Percentiles rank a stretch among this genome's conserved stretches.
phyloP scores from a whole-genome alignment of 257 asterid genomes.

The Orobanche coerulescens region DNA sequence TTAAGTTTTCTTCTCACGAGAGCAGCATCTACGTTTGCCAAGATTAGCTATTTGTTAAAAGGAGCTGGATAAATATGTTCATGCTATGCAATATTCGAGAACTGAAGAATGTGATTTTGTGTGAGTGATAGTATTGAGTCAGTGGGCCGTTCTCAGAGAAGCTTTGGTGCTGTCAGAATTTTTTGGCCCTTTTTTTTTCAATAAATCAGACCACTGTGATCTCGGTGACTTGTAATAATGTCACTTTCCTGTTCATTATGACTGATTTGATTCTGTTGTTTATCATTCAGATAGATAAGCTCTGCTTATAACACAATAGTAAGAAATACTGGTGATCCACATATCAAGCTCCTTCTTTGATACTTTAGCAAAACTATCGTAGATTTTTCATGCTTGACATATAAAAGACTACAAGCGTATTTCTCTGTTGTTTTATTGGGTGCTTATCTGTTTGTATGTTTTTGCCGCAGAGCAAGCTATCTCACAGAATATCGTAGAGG shows the following conservation, averaged over 20 bases:
- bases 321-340: neutral
- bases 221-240: neutral
- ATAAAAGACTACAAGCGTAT: neutral
- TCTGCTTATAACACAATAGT: neutral
- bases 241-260: neutral
- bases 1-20: neutral
- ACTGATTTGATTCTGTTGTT: neutral
- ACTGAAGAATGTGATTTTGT: neutral
- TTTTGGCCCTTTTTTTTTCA: too few species aligned
- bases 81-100: conserved; percentile 4
- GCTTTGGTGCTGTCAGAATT: too few species aligned
- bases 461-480: conserved; percentile 35
- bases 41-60: neutral
- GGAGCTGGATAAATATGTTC: neutral
- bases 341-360: neutral
- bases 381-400: neutral
- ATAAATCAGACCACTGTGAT: neutral
- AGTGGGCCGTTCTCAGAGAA: too few species aligned
- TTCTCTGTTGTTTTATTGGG: neutral
- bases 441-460: neutral
- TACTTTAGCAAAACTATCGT: neutral
- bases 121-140: neutral
- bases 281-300: neutral
- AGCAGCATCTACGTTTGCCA: neutral
- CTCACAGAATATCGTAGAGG: conserved; percentile 34